phyloP scores from a whole-genome alignment of 2,329 filamentous ascomycete species.

The Calonectria pseudoreteaudii region DNA sequence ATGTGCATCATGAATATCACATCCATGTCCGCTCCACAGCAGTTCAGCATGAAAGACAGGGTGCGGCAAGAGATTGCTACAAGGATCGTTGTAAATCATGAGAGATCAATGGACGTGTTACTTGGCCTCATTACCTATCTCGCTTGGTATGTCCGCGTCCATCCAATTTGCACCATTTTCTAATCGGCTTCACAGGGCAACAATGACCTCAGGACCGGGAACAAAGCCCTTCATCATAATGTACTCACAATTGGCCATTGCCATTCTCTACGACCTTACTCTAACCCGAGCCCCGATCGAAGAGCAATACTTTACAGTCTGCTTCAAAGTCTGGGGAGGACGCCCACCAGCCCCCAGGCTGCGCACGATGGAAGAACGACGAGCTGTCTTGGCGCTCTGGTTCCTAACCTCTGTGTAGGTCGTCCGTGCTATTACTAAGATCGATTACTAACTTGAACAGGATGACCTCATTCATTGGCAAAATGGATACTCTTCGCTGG shows the following conservation, averaged over 20 bases:
- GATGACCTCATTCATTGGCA: slow-evolving; percentile 55
- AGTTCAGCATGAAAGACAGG: slow-evolving; percentile 53
- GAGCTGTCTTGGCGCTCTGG: slow-evolving; percentile 62
- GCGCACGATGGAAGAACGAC: slow-evolving; percentile 62
- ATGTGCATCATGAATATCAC: slow-evolving; percentile 61
- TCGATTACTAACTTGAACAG: slow-evolving; percentile 36
- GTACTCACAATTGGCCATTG: slow-evolving; percentile 55
- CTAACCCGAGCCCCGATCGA: slow-evolving; percentile 54
- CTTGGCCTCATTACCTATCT: slow-evolving; percentile 60
- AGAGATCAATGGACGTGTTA: slow-evolving; percentile 64
- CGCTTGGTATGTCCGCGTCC: slow-evolving; percentile 54
- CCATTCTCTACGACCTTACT: slow-evolving; percentile 59
- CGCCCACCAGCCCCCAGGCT: slow-evolving; percentile 43
- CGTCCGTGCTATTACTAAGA: not conserved
- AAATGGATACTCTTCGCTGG: slow-evolving; percentile 66
- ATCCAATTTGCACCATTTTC: not conserved
- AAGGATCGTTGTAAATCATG: slow-evolving; percentile 60
- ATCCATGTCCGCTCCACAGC: slow-evolving; percentile 54
- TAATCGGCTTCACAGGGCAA: slow-evolving; percentile 48
- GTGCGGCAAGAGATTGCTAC: slow-evolving; percentile 58
- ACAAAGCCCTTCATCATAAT: slow-evolving; percentile 59
- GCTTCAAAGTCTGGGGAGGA: slow-evolving; percentile 50
- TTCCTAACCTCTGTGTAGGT: slow-evolving; percentile 52
- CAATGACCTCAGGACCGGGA: slow-evolving; percentile 49
- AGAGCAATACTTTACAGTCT: slow-evolving; percentile 50